A percentile compares a stretch with the other conserved stretches of the same genome.
These are phyloP conservation scores for Delitschia confertaspora DNA, from an alignment of 495 filamentous ascomycete genomes.

Conservation along the genomic window DNA sequence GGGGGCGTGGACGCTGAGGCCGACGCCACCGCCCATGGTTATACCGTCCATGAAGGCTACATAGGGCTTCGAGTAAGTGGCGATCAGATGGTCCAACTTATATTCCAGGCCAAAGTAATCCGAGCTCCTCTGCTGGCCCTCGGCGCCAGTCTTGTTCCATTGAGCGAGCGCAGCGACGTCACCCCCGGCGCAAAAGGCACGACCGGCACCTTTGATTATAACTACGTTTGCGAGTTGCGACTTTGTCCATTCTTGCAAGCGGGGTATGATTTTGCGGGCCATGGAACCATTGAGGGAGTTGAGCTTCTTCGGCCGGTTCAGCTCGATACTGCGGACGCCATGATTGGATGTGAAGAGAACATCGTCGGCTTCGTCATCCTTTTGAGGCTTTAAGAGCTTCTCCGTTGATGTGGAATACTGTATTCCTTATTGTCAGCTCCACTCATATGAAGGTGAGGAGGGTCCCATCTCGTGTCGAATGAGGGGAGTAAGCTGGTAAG, in stretches of 20 bases:
- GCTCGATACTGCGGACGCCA: slow-evolving; percentile 83
- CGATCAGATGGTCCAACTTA: slow-evolving; percentile 84
- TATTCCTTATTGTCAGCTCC: slow-evolving; percentile 4
- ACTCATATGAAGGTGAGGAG: neutral
- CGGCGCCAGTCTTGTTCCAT: slow-evolving; percentile 56
- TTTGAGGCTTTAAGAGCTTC: slow-evolving; percentile 26
- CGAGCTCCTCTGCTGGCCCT: slow-evolving; percentile 59
- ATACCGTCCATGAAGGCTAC: slow-evolving; percentile 95
- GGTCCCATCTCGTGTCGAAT: too few relatives aligned
- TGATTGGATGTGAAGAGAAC: slow-evolving; percentile 82
- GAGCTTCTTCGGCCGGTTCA: slow-evolving; percentile 83
- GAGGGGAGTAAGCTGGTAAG: slow-evolving; percentile 2
- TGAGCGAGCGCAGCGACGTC: slow-evolving; percentile 72
- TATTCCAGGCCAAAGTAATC: slow-evolving; percentile 92
- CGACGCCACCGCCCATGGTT: slow-evolving; percentile 97
- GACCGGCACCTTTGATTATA: slow-evolving; percentile 79
- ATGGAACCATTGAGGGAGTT: slow-evolving; percentile 91
- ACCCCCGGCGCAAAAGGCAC: slow-evolving; percentile 87
- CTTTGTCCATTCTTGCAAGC: slow-evolving; percentile 84
- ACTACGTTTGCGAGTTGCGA: slow-evolving; percentile 88
- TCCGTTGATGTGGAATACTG: slow-evolving; percentile 27
- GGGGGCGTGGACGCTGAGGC: slow-evolving; percentile 86
- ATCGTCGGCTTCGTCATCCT: slow-evolving; percentile 72
- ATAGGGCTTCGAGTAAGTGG: slow-evolving; percentile 89
- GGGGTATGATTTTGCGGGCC: slow-evolving; percentile 81